These are phyloP conservation scores for Hypomontagnella monticulosa DNA, from an alignment of 495 filamentous ascomycete genomes.

Conservation along the genomic window DNA sequence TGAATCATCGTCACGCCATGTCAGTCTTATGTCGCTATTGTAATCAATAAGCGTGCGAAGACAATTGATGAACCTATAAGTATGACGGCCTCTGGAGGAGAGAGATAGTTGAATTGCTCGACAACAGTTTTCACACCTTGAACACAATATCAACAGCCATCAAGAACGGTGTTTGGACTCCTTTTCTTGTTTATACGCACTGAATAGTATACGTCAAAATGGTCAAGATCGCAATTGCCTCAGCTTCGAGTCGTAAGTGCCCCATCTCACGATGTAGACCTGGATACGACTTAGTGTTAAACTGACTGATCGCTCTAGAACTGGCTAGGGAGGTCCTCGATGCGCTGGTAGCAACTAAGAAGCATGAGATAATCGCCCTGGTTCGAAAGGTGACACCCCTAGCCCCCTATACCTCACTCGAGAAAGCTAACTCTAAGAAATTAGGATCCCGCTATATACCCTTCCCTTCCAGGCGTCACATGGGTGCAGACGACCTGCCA, in stretches of 20 bases:
- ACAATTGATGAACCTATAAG: conserved; percentile 4
- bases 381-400: conserved; percentile 50
- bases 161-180: neutral
- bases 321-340: conserved; percentile 64
- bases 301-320: conserved; percentile 44
- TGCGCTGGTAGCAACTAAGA: conserved; percentile 55
- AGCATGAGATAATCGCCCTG: conserved; percentile 62
- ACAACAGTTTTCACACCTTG: conserved; percentile 6
- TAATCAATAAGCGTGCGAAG: neutral
- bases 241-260: conserved; percentile 58
- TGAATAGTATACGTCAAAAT: conserved; percentile 40
- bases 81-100: conserved; percentile 1
- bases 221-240: conserved; percentile 65
- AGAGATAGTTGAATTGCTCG: conserved; percentile 9
- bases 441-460: conserved; percentile 23
- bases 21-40: neutral
- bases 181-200: neutral
- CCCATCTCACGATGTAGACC: neutral
- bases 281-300: neutral
- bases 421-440: conserved; percentile 1
- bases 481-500: conserved; percentile 57
- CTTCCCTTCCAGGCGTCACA: conserved; percentile 32
- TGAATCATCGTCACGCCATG: neutral
- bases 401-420: neutral
- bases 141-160: conserved; percentile 2